Base-by-base conservation (phyloP, 164 flowering plant genomes). In the Piper betle region DNA sequence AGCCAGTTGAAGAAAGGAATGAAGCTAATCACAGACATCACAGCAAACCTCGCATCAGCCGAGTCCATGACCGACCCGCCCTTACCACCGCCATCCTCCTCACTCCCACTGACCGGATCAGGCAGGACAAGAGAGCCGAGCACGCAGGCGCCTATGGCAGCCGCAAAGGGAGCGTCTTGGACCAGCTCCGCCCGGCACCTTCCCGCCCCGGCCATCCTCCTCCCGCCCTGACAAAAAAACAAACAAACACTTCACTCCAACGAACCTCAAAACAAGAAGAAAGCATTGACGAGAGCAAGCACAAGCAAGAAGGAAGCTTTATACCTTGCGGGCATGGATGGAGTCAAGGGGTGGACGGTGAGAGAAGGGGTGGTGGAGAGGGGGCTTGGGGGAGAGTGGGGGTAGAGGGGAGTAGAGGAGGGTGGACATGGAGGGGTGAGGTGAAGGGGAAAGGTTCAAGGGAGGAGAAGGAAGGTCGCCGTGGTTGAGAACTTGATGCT, bases 1-100 rank as follows among this genome's bases (percentile, higher is more conserved):
- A 89, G 81, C 93, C 96, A 92, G 80, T 89, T 92, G 72, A 92
- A 92, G 78, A 79, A 89, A 59, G 98, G 96, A 55, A 92, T 79
- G 77, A 87, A 84, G 71, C 90, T 82, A 16, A 92, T 80, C 79
- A 92, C 78, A 43, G 86, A 86, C 98, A 92, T 92, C 1, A 75
- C 88, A 0, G 88, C 87, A 53, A 87, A 77, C 77, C 93, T 78
- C n/a, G 82, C 63, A 69, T 87, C 91, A 9, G 77, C 76, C 0
- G 82, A 59, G 61, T 70, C 81, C 4, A 85, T 72, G 4, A 69
- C 71, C 5, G 63, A 71, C 13, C 64, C 80, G 12, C 68, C 77
- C 19, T 10, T 50, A 19, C 33, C 61, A n/a, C 40, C 67, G 46
- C 9, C 6, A 25, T 59, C 79, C 1, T 75, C 80, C 5, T 64